Evolutionary conservation across 176 grass and related monocot species (phyloP), one percentile per base, ranked within the genome.

Genomic region (sorghum (Sorghum bicolor)): DNA sequence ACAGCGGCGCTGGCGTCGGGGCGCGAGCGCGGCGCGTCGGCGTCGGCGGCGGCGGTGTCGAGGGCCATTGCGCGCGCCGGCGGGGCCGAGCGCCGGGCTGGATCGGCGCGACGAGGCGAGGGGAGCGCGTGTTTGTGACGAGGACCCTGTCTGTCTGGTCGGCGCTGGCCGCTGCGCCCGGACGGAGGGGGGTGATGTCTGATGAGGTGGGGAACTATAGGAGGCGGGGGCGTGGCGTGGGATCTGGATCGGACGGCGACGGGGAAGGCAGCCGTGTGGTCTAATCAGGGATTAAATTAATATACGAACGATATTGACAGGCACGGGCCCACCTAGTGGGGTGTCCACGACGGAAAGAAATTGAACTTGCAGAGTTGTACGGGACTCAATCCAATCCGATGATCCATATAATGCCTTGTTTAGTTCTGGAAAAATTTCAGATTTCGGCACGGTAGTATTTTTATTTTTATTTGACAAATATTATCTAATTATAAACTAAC

Each of bases 181-280:
- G 1, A 22, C 5, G 36, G 1, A 2, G 2, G 14, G 44, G 33
- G 22, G 26, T 15, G 8, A 10, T 26, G 22, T 25, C 58, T 26
- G 58, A 25, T 28, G 31, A 25, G 32, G n/a, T n/a, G n/a, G 22
- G 33, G 3, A 24, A n/a, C 22, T 10, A 19, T 1, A 10, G 36
- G 41, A 65, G 12, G 63, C 69, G 50, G 28, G 43, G 25, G 17
- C 1, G 29, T 5, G 37, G 10, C 64, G 77, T 90, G 38, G 10
- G 85, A 85, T 89, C 33, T 50, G 24, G 13, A 85, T 89, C 83
- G 22, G 64, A 85, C 72, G 87, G 60, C 19, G 14, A 72, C 70
- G 8, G 70, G 40, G 24, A 25, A 72, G 38, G 13, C 6, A 17
- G 16, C 39, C 40, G 22, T 37, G 73, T 2, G 20, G 29, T 57